A percentile compares a stretch with the other conserved stretches of the same genome.
phyloP scores from a whole-genome alignment of 2,329 filamentous ascomycete genomes.

The Calonectria honghensis region DNA sequence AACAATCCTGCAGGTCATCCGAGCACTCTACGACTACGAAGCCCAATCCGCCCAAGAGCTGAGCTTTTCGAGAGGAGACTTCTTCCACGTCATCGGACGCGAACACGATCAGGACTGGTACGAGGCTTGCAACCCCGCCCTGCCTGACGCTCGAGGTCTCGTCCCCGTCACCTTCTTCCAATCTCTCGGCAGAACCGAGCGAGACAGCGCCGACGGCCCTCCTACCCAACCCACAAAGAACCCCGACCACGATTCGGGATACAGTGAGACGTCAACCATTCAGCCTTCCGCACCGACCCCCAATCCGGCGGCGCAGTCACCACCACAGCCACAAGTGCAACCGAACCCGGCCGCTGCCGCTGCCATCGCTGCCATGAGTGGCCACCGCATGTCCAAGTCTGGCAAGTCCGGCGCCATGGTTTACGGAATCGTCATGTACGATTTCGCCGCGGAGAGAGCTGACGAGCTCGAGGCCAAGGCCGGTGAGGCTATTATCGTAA shows the following conservation, averaged over 20 bases:
- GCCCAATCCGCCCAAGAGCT: conserved; percentile 86
- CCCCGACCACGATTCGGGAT: conserved; percentile 93
- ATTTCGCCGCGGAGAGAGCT: conserved; percentile 95
- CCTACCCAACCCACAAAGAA: conserved; percentile 70
- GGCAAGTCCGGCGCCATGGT: conserved; percentile 86
- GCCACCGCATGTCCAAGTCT: conserved; percentile 71
- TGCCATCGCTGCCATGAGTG: conserved; percentile 50
- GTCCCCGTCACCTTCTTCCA: conserved; percentile 98
- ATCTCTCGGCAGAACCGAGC: conserved; percentile 90
- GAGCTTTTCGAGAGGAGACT: conserved; percentile 95
- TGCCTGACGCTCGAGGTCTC: conserved; percentile 90
- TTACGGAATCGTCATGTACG: conserved; percentile 97
- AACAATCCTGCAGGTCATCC: conserved; percentile 83
- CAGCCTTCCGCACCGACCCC: conserved; percentile 44
- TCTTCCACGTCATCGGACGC: conserved; percentile 97
- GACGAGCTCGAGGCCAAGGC: conserved; percentile 97
- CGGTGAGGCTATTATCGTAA: conserved; percentile 97
- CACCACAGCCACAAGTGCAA: conserved; percentile 44
- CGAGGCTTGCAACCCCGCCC: conserved; percentile 95
- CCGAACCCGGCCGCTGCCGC: conserved; percentile 34
- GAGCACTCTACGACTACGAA: conserved; percentile 94
- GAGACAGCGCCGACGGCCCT: conserved; percentile 84
- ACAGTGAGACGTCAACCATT: conserved; percentile 66
- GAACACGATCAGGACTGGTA: conserved; percentile 98
- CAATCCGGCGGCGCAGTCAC: conserved; percentile 19